A percentile compares a stretch with the other conserved stretches of the same genome.
Evolutionary conservation across 2,329 filamentous ascomycete species (phyloP).

Genomic region (Paramyrothecium roridum): DNA sequence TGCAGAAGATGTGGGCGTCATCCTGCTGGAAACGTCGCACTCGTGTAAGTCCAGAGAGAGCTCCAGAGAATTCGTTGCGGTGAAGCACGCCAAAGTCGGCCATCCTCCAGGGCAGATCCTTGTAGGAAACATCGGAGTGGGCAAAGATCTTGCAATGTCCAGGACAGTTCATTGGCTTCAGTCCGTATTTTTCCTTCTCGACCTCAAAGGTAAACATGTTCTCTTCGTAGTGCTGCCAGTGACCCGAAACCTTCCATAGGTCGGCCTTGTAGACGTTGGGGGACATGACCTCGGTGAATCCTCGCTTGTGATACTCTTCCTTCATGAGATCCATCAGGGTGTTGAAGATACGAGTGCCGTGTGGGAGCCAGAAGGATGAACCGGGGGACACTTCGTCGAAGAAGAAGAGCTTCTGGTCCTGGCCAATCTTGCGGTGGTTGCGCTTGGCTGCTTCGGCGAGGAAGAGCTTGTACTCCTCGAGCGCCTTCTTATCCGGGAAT

Average conservation of each 20-base stretch:
- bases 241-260: conserved; percentile 91
- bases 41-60: conserved; percentile 84
- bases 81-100: conserved; percentile 96
- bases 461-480: conserved; percentile 91
- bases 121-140: conserved; percentile 78
- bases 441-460: conserved; percentile 97
- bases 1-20: conserved; percentile 93
- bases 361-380: conserved; percentile 86
- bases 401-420: conserved; percentile 96
- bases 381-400: conserved; percentile 94
- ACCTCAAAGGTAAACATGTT: conserved; percentile 79
- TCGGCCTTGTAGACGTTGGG: conserved; percentile 93
- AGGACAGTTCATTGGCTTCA: conserved; percentile 99
- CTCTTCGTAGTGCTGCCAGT: conserved; percentile 83
- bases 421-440: conserved; percentile 90
- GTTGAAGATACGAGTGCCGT: conserved; percentile 92
- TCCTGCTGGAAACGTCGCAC: conserved; percentile 95
- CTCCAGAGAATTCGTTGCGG: conserved; percentile 91
- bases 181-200: conserved; percentile 69
- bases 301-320: conserved; percentile 86
- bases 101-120: conserved; percentile 83
- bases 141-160: conserved; percentile 88
- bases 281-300: conserved; percentile 91
- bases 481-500: conserved; percentile 91
- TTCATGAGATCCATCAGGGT: conserved; percentile 78